These are phyloP conservation scores for Dryadomyces sulphureus DNA, from an alignment of 2,329 filamentous ascomycete species.

Conservation along the genomic window DNA sequence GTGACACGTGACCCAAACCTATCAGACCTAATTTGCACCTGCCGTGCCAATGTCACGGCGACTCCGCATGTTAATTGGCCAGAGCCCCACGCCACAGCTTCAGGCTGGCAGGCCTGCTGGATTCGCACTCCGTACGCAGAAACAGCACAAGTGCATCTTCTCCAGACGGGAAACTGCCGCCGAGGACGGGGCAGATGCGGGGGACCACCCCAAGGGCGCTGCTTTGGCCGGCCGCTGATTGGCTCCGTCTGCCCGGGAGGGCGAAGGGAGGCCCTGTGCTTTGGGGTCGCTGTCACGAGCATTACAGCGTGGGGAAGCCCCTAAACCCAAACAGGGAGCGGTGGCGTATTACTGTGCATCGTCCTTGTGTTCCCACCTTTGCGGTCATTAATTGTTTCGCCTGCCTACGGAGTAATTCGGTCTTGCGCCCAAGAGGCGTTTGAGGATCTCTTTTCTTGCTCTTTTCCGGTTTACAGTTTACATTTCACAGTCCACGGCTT, in stretches of 20 bases:
- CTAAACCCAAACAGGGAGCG: neutral
- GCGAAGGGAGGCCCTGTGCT: slow-evolving; percentile 1
- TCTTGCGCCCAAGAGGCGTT: too few species aligned
- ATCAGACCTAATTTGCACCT: too few species aligned
- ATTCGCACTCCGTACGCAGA: too few species aligned
- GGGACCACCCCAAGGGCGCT: neutral
- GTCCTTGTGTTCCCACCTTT: neutral
- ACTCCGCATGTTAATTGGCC: too few species aligned
- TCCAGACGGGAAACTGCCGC: neutral
- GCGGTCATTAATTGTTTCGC: neutral
- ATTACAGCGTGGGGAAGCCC: neutral
- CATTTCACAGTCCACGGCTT: neutral
- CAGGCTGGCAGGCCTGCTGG: too few species aligned
- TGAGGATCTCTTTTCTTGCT: neutral
- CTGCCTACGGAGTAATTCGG: too few species aligned
- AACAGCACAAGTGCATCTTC: neutral
- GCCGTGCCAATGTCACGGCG: too few species aligned
- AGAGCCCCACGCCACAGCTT: too few species aligned
- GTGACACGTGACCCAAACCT: too few species aligned
- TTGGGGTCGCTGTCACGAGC: neutral
- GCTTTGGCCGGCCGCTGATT: slow-evolving; percentile 9
- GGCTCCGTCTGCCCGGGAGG: slow-evolving; percentile 16
- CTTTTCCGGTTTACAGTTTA: too few species aligned
- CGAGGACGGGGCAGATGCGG: neutral
- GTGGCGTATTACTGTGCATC: neutral